Conservation (phyloP, 2,329 filamentous ascomycete species). For the Akanthomyces dipterigenus region DNA sequence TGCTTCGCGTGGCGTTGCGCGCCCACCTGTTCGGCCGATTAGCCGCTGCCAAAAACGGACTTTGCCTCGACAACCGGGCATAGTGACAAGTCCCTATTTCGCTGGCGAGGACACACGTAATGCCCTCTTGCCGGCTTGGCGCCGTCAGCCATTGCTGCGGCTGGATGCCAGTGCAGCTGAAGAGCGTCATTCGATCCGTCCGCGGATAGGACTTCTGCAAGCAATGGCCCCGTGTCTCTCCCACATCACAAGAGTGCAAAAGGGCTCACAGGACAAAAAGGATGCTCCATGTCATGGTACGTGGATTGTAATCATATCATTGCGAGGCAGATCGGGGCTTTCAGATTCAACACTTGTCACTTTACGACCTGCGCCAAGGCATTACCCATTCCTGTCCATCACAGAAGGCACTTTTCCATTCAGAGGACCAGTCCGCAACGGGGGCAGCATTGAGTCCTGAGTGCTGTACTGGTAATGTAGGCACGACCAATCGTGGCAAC, state of each 20-base stretch:
- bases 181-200: background rate
- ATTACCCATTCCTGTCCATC: background rate
- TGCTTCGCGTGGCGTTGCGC: no score
- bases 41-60: conserved; percentile 8
- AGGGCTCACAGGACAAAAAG: background rate
- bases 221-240: background rate
- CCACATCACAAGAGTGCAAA: background rate
- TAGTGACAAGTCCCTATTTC: background rate
- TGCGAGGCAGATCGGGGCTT: background rate
- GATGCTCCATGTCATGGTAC: no score
- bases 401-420: background rate
- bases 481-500: background rate
- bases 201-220: background rate
- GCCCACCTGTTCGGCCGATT: background rate
- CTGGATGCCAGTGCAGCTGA: background rate
- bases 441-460: no score
- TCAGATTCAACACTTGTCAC: background rate
- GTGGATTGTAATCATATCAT: background rate
- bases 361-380: background rate
- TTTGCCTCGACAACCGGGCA: background rate
- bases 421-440: no score
- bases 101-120: no score
- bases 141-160: background rate
- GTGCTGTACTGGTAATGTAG: no score
- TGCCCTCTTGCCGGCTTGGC: background rate